Evolutionary conservation across 2,329 filamentous ascomycete genomes (phyloP), one percentile per base, ranked within the genome.

Genomic region (Hysterium pulicare): DNA sequence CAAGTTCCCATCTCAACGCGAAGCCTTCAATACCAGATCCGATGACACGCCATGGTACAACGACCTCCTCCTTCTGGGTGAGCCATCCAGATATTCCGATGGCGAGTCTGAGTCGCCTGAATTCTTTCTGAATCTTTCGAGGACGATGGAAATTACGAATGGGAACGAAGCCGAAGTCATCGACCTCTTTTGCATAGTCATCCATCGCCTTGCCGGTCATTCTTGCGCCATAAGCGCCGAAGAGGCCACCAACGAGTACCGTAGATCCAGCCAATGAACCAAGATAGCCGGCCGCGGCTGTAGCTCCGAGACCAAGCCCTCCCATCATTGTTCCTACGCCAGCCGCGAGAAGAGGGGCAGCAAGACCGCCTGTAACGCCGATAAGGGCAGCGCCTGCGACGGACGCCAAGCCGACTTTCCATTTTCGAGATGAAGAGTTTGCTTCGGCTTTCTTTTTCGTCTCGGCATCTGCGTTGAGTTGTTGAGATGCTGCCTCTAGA

Each of bases 121-220:
- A 69, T 44, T 74, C 71, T 32, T 73, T 73, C 40, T 73, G 69
- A 20, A 71, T 67, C 46, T 73, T 82, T 62, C 42, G 74, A 62
- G 47, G 81, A 59, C 61, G 60, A 32, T 65, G 61, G 22, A 51
- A 59, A 37, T 56, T 50, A 38, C 62, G 62, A 13, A 95, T 73
- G 0, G 89, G 87, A 9, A 95, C 68, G 55, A 97, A 87, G 0
- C 82, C 88, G 65, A 96, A 95, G 59, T 97, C 90, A 55, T 88
- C 82, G 13, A 97, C 84, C 50, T 95, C 89, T 53, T 82, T 83
- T 9, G 86, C 79, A 62, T 94, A 95, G n/a, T 84, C 76, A 50
- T 95, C 88, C 76, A 96, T 86, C 75, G 90, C 88, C 62, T 90
- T 84, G 40, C 83, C 82, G 0, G 86, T 87, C 76, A 95, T 90